Evolutionary conservation across 2,329 filamentous ascomycete species (phyloP).

Genomic region (Chaetomiaceae sp.): DNA sequence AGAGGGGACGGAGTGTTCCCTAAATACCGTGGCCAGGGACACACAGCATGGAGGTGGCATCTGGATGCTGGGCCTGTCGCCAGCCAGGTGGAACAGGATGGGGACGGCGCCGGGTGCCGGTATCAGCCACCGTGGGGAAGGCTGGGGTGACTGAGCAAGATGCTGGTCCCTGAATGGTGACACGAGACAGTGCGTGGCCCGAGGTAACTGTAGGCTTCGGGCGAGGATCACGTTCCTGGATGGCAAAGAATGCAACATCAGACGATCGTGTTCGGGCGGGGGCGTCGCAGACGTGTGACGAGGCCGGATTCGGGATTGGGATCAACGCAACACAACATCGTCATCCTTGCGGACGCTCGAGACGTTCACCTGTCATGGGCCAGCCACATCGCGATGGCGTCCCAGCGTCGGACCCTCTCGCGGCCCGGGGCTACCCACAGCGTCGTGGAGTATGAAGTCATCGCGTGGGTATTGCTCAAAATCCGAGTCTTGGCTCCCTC

Average conservation of each 20-base stretch:
- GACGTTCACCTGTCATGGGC: slow-evolving; percentile 4
- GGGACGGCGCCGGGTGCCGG: slow-evolving; percentile 3
- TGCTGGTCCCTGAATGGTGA: neutral
- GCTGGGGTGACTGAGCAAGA: neutral
- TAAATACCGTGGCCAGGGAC: slow-evolving; percentile 8
- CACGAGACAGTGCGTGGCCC: too few species aligned
- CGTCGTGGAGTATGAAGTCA: slow-evolving; percentile 15
- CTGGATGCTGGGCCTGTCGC: neutral
- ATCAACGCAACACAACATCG: slow-evolving; percentile 3
- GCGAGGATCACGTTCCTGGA: slow-evolving; percentile 5
- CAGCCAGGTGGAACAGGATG: slow-evolving; percentile 10
- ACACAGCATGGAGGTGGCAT: too few species aligned
- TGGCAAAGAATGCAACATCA: slow-evolving; percentile 5
- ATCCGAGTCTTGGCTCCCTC: neutral
- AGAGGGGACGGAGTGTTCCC: neutral
- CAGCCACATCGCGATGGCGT: neutral
- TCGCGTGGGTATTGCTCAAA: slow-evolving; percentile 4
- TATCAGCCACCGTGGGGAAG: slow-evolving; percentile 13
- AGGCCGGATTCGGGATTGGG: slow-evolving; percentile 11
- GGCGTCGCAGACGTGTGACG: slow-evolving; percentile 7
- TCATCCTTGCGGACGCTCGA: neutral
- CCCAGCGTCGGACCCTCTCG: slow-evolving; percentile 2
- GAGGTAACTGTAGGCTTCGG: neutral
- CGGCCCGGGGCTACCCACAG: slow-evolving; percentile 8
- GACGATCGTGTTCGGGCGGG: slow-evolving; percentile 6